Percentiles rank a stretch among this genome's conserved stretches.
Evolutionary conservation across 805 yeast species (phyloP).

Genomic region (Alloascoidea hylecoeti): DNA sequence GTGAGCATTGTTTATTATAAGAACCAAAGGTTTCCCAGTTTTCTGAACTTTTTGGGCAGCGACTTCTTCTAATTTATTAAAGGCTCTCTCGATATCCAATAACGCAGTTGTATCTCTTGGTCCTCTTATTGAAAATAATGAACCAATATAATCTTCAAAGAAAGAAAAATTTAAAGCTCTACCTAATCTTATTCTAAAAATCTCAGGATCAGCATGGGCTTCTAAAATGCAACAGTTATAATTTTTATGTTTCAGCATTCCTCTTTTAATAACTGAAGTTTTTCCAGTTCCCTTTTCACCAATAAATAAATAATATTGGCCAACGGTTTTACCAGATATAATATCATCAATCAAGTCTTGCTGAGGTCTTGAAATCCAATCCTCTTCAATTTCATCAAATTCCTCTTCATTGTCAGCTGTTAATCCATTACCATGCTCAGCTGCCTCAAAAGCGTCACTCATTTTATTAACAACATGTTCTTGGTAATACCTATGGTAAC

Average conservation of each 20-base stretch:
- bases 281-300: conserved; percentile 88
- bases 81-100: conserved; percentile 72
- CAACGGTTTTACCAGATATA: conserved; percentile 45
- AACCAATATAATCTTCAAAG: conserved; percentile 74
- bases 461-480: conserved; percentile 49
- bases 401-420: conserved; percentile 27
- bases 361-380: conserved; percentile 63
- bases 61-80: conserved; percentile 59
- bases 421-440: conserved; percentile 49
- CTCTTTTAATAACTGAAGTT: conserved; percentile 59
- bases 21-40: conserved; percentile 25
- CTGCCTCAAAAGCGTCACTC: conserved; percentile 48
- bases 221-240: conserved; percentile 56
- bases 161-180: conserved; percentile 59
- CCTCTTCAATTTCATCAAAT: conserved; percentile 19
- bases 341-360: conserved; percentile 52
- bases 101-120: conserved; percentile 78
- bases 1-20: conserved; percentile 65
- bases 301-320: conserved; percentile 56
- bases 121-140: conserved; percentile 66
- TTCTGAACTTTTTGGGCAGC: conserved; percentile 35
- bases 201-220: conserved; percentile 79
- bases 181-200: conserved; percentile 64
- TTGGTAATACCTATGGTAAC: conserved; percentile 51
- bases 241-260: conserved; percentile 51